These are phyloP conservation scores for Apiotrichum sp. DNA, from an alignment of 1,284 basidiomycete species.

Conservation along the genomic window DNA sequence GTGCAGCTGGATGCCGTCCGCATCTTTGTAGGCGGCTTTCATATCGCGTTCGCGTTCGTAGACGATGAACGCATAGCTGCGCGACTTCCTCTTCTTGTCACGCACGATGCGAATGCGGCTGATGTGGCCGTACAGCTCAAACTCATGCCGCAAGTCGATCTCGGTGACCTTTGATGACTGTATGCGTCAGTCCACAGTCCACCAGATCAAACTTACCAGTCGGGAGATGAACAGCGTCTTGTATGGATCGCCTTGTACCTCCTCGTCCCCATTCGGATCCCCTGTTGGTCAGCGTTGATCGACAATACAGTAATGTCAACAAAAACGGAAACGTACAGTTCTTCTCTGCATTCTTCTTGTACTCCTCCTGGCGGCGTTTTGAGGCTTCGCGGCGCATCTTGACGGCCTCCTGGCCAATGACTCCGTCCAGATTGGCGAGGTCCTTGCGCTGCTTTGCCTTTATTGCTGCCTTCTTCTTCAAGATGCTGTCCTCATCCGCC, in stretches of 20 bases:
- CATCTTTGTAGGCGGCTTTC: conserved; percentile 99
- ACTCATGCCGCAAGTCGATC: conserved; percentile 84
- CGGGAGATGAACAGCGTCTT: conserved; percentile 96
- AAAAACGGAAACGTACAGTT: conserved; percentile 53
- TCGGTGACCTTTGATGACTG: conserved; percentile 79
- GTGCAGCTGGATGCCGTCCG: conserved; percentile 93
- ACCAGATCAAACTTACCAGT: conserved; percentile 54
- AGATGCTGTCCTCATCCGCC: neutral
- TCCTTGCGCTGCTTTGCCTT: conserved; percentile 57
- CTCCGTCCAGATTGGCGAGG: conserved; percentile 50
- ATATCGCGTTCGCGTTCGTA: conserved; percentile 98
- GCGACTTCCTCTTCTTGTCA: conserved; percentile 76
- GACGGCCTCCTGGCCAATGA: conserved; percentile 48
- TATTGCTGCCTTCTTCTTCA: conserved; percentile 55
- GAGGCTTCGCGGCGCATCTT: conserved; percentile 71
- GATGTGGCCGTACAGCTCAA: conserved; percentile 91
- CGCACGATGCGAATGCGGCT: conserved; percentile 85
- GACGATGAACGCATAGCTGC: conserved; percentile 94
- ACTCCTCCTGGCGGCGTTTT: conserved; percentile 69
- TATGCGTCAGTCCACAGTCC: neutral
- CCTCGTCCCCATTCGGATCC: conserved; percentile 61
- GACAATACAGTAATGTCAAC: neutral
- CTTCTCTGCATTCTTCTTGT: conserved; percentile 73
- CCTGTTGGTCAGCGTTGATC: conserved; percentile 1
- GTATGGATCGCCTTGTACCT: conserved; percentile 95